Percentiles rank a stretch among this genome's conserved stretches.
phyloP scores from a whole-genome alignment of 352 stramenopile genomes.

The Pythium vanterpoolii region DNA sequence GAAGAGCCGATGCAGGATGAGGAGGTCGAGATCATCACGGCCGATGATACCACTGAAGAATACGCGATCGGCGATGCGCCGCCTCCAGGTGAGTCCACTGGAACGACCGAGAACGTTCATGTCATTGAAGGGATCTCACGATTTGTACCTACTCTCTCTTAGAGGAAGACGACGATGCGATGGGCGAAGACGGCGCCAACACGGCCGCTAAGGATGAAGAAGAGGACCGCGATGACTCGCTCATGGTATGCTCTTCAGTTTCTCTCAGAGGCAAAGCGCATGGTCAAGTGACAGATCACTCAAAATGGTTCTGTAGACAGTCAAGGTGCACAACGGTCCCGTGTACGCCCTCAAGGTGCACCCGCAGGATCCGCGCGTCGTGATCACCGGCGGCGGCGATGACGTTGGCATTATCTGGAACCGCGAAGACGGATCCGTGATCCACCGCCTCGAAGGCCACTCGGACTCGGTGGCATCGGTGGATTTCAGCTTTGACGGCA shows the following conservation, averaged over 20 bases:
- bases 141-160: constrained; percentile 15
- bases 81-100: constrained; percentile 40
- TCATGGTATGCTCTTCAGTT: constrained; percentile 20
- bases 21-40: constrained; percentile 81
- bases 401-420: constrained; percentile 87
- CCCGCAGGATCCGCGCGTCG: constrained; percentile 71
- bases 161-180: constrained; percentile 78
- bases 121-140: not conserved
- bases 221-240: constrained; percentile 19
- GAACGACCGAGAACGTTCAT: not conserved
- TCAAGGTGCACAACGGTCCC: constrained; percentile 67
- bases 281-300: not conserved
- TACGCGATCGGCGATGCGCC: constrained; percentile 81
- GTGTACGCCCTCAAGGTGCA: constrained; percentile 86
- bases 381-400: constrained; percentile 81
- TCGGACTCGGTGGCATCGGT: constrained; percentile 81
- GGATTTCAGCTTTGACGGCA: constrained; percentile 86
- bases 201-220: constrained; percentile 1
- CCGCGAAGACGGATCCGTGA: constrained; percentile 69
- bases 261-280: not conserved
- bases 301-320: constrained; percentile 40
- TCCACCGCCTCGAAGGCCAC: constrained; percentile 78
- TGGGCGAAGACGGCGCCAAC: constrained; percentile 34
- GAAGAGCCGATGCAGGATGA: constrained; percentile 46
- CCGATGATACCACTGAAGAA: constrained; percentile 76